These are phyloP conservation scores for Fusarium mangiferae DNA, from an alignment of 2,329 filamentous ascomycete genomes.

Conservation along the genomic window DNA sequence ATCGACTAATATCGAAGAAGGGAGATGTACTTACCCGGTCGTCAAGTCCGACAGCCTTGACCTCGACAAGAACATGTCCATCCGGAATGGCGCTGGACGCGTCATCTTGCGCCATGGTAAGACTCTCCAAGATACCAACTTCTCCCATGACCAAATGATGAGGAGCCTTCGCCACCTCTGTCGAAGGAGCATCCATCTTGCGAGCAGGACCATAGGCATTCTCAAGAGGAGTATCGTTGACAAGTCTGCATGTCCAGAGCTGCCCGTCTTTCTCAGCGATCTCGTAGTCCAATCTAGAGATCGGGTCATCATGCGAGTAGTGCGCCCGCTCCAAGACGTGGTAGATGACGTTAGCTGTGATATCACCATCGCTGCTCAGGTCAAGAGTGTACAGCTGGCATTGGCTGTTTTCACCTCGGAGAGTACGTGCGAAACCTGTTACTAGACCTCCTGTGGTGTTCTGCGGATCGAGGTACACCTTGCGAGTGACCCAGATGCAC, in stretches of 20 bases:
- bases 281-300: constrained; percentile 38
- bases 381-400: constrained; percentile 38
- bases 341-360: constrained; percentile 14
- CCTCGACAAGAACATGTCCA: constrained; percentile 36
- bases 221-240: constrained; percentile 27
- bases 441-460: constrained; percentile 37
- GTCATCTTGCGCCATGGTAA: constrained; percentile 34
- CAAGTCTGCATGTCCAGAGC: constrained; percentile 40
- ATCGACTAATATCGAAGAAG: not conserved
- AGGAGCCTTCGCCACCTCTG: constrained; percentile 10
- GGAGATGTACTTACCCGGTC: constrained; percentile 26
- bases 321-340: constrained; percentile 33
- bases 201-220: constrained; percentile 37
- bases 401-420: constrained; percentile 35
- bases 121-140: constrained; percentile 36
- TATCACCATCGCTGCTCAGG: constrained; percentile 29
- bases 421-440: constrained; percentile 36
- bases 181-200: constrained; percentile 18
- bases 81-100: not conserved
- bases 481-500: constrained; percentile 37
- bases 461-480: constrained; percentile 37
- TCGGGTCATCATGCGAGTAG: constrained; percentile 36
- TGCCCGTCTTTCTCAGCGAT: constrained; percentile 39
- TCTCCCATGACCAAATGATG: constrained; percentile 34
- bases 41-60: constrained; percentile 34